phyloP scores from a whole-genome alignment of 1,284 basidiomycete species.

The Termitomyces sp. region DNA sequence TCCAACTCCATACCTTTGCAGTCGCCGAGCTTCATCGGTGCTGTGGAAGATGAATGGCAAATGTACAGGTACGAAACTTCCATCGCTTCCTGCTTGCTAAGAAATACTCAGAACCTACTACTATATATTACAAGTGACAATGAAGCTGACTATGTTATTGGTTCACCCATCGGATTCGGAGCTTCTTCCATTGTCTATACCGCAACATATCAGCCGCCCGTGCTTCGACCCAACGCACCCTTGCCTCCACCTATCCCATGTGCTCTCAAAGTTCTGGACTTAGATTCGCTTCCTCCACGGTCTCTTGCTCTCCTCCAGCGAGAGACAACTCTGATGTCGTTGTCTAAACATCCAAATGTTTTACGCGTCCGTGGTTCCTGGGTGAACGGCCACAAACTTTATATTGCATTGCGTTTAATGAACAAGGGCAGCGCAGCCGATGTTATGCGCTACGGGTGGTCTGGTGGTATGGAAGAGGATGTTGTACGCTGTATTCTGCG shows the following conservation, averaged over 20 bases:
- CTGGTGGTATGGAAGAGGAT: slow-evolving; percentile 83
- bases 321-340: slow-evolving; percentile 88
- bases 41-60: slow-evolving; percentile 82
- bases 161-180: slow-evolving; percentile 76
- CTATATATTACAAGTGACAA: slow-evolving; percentile 46
- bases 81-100: neutral
- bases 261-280: slow-evolving; percentile 84
- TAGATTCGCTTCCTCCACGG: slow-evolving; percentile 68
- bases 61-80: slow-evolving; percentile 58
- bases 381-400: slow-evolving; percentile 78
- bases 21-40: slow-evolving; percentile 40
- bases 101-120: slow-evolving; percentile 3
- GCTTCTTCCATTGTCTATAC: slow-evolving; percentile 84
- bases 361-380: slow-evolving; percentile 86
- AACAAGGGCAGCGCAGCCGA: slow-evolving; percentile 82
- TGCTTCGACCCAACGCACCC: slow-evolving; percentile 20
- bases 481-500: slow-evolving; percentile 79
- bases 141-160: slow-evolving; percentile 67
- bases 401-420: slow-evolving; percentile 88
- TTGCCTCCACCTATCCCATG: slow-evolving; percentile 48
- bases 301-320: slow-evolving; percentile 69
- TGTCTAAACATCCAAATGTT: slow-evolving; percentile 91
- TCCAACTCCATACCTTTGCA: slow-evolving; percentile 4
- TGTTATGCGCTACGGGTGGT: slow-evolving; percentile 80
- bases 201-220: slow-evolving; percentile 56